Evolutionary conservation across 352 stramenopile genomes (phyloP), one percentile per base, ranked within the genome.

Genomic region (Globisporangium uncinulatum): DNA sequence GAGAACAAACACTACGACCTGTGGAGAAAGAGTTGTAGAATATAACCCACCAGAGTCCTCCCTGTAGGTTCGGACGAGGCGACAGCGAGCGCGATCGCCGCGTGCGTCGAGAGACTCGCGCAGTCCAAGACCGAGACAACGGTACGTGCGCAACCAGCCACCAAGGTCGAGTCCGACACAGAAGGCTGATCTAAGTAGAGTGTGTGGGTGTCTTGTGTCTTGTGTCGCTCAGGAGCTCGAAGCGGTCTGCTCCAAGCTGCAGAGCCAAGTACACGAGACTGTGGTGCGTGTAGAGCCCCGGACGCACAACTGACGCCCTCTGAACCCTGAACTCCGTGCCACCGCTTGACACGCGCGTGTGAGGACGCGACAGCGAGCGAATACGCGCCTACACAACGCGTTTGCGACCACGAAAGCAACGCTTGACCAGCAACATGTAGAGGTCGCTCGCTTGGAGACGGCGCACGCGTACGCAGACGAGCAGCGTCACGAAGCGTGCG

Each of bases 221-320:
- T 19, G 17, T 41, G 42, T 14, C 17, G 2, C 47, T n/a, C 34
- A 86, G 72, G 54, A 65, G 52, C 47, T 83, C 6, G 51, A 78
- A 62, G 64, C 68, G 4, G 66, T 82, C 37, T 55, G 67, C 7
- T 44, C 62, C 21, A 58, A 51, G 6, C 68, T 86, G 2, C 63
- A 80, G 34, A 76, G 61, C 34, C 71, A 81, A 57, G 51, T 86
- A 10, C 69, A 85, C 34, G 77, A 87, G 63, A 83, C 70, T 59
- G 58, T 51, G 57, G 77, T 83, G 24, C 19, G 51, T 57, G 21
- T 6, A 14, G 20, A 39, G 19, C 4, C 21, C 34, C 20, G 14
- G 4, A 3, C n/a, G n/a, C n/a, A n/a, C n/a, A n/a, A n/a, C n/a
- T n/a, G n/a, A n/a, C 24, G 24, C 24, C 24, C 24, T 29, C 24